A percentile compares a stretch with the other conserved stretches of the same genome.
Evolutionary conservation across 345 rosid genomes (phyloP).

Genomic region (Lumnitzera littorea): DNA sequence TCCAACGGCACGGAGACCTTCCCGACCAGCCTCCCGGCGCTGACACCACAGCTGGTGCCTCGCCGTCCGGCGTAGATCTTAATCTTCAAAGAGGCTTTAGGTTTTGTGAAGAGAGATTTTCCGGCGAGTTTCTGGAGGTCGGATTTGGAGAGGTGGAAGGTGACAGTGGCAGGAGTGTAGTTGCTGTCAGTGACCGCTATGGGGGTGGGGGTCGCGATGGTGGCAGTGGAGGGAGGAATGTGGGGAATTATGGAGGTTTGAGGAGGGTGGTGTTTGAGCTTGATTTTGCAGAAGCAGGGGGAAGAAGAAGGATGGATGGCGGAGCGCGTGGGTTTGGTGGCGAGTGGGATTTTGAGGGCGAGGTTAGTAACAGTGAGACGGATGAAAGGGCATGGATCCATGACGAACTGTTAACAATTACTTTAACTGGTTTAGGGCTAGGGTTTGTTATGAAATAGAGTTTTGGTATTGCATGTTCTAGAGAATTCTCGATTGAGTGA

Average conservation of each 20-base stretch:
- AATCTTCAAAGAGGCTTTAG: slow-evolving; percentile 43
- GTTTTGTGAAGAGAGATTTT: slow-evolving; percentile 53
- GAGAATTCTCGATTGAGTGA: neutral
- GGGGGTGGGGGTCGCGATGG: slow-evolving; percentile 29
- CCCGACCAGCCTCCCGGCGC: slow-evolving; percentile 64
- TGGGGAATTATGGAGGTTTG: slow-evolving; percentile 63
- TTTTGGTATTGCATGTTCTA: no score
- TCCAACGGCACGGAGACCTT: slow-evolving; percentile 70
- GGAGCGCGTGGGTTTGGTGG: slow-evolving; percentile 60
- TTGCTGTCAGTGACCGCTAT: slow-evolving; percentile 22
- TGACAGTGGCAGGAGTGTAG: slow-evolving; percentile 40
- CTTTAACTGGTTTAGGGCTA: neutral
- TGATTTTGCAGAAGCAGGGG: slow-evolving; percentile 78
- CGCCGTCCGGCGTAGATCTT: slow-evolving; percentile 63
- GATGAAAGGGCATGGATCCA: slow-evolving; percentile 96
- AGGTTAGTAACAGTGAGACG: slow-evolving; percentile 66
- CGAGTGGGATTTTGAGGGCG: slow-evolving; percentile 62
- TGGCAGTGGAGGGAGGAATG: slow-evolving; percentile 39
- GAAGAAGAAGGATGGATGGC: slow-evolving; percentile 75
- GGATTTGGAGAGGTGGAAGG: slow-evolving; percentile 65
- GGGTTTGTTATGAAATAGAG: neutral
- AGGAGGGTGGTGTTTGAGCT: slow-evolving; percentile 51
- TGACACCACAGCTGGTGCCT: slow-evolving; percentile 67
- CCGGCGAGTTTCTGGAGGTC: slow-evolving; percentile 50
- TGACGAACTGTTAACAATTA: slow-evolving; percentile 3